Evolutionary conservation across 192 early-diverging fungal genomes (phyloP).

Genomic region (Podila verticillata): DNA sequence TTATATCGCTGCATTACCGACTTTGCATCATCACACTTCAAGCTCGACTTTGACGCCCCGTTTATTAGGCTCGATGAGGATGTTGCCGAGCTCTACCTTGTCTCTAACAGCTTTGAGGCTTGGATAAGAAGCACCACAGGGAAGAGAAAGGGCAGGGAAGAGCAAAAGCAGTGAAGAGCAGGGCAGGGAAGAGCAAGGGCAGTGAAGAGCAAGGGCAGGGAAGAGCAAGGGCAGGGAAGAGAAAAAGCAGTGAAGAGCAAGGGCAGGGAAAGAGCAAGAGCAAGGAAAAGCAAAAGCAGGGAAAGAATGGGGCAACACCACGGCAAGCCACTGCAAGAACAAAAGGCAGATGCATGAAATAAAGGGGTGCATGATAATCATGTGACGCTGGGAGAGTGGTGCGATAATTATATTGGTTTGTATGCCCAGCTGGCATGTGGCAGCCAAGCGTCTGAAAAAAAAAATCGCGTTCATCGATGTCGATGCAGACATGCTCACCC

Average conservation of each 20-base stretch:
- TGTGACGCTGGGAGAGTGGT: too few relatives aligned
- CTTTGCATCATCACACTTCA: too few relatives aligned
- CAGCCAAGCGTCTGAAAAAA: not conserved
- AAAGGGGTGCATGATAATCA: too few relatives aligned
- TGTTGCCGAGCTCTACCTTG: too few relatives aligned
- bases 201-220: not conserved
- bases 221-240: not conserved
- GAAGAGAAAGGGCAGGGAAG: not conserved
- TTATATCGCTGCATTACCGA: too few relatives aligned
- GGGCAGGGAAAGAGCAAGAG: not conserved
- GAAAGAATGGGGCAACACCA: not conserved
- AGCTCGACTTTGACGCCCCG: too few relatives aligned
- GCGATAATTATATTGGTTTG: too few relatives aligned
- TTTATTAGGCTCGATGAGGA: too few relatives aligned
- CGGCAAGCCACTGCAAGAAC: not conserved
- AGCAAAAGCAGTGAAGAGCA: too few relatives aligned
- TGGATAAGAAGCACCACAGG: too few relatives aligned
- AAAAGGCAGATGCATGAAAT: not conserved
- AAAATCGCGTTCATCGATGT: constrained; percentile 1
- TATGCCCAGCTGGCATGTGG: too few relatives aligned
- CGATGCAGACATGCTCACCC: constrained; percentile 8
- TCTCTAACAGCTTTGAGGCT: too few relatives aligned
- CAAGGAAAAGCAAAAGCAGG: not conserved
- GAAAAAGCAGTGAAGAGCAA: not conserved
- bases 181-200: not conserved